These are phyloP conservation scores for Erythrophleum fordii DNA, from an alignment of 306 rosid species.

Conservation along the genomic window DNA sequence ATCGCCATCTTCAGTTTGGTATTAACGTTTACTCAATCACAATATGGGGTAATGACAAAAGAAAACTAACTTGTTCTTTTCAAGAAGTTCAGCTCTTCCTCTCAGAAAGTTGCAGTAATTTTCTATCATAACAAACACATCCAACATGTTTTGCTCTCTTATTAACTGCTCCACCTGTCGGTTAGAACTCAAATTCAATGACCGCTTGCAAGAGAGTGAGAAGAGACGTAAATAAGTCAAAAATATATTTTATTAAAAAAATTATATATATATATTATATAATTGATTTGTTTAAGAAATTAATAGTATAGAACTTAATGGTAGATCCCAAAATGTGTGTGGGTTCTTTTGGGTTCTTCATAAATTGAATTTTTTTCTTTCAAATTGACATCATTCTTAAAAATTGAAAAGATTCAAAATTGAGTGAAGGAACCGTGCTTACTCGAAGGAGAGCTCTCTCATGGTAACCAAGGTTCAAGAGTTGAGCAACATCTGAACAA, in stretches of 20 bases:
- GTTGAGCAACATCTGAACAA: conserved; percentile 56
- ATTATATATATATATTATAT: no score
- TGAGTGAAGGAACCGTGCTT: background rate
- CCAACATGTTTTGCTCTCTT: conserved; percentile 62
- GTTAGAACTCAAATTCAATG: conserved; percentile 6
- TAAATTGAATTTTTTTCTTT: no score
- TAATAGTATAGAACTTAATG: no score
- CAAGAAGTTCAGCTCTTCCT: conserved; percentile 51
- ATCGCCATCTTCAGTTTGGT: background rate
- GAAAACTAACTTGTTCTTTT: conserved; percentile 51
- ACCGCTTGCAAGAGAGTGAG: background rate
- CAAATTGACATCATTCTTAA: no score
- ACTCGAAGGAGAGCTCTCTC: conserved; percentile 72
- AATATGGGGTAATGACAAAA: background rate
- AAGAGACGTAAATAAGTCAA: no score
- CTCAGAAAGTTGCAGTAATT: conserved; percentile 50
- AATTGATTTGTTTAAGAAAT: no score
- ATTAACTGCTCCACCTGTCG: conserved; percentile 69
- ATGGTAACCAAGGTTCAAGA: conserved; percentile 63
- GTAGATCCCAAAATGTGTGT: no score
- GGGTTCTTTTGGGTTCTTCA: no score
- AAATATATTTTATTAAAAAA: no score
- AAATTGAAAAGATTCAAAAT: no score
- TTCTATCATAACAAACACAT: conserved; percentile 58
- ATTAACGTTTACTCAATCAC: background rate